Evolutionary conservation across 2,329 filamentous ascomycete genomes (phyloP), one percentile per base, ranked within the genome.

Genomic region (Colletotrichum echinochloae): DNA sequence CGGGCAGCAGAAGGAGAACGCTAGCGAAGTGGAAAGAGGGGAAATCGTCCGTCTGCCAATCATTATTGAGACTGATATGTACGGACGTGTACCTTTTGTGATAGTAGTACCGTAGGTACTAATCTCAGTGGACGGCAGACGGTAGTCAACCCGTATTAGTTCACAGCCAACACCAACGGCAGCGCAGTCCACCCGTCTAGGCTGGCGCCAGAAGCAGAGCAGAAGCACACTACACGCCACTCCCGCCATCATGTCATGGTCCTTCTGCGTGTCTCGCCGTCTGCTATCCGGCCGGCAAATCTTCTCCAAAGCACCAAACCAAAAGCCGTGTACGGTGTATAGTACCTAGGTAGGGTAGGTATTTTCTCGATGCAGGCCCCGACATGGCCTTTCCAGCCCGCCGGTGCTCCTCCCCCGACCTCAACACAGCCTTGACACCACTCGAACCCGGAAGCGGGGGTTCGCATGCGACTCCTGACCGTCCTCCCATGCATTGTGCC

Each of bases 401-500:
- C 14, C 52, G 52, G 52, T 37, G 9, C 30, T 23, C 9, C 14
- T 23, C 46, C 18, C 33, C 51, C 49, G n/a, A n/a, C n/a, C n/a
- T n/a, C n/a, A n/a, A 70, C 52, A 65, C 68, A 60, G 52, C 44
- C 33, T 63, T 71, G 65, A 48, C 64, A 63, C 68, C 65, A 71
- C 65, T 48, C 46, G 52, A 54, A 28, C 52, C 51, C 52, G 37
- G 30, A 63, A 71, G 68, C 64, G 57, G 59, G 52, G 52, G 39
- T 39, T 44, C 46, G 54, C 62, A 44, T 51, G 35, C 57, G 51
- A 57, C 52, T 57, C 44, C 28, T 23, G 11, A 51, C 56, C 57
- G 28, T 62, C 51, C 46, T 70, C 64, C 20, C n/a, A 46, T 12
- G 44, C 5, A 46, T 46, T 8, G 49, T n/a, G 16, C 35, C 14